These are phyloP conservation scores for Dipodascopsis uninucleata DNA, from an alignment of 805 yeast genomes.

Conservation along the genomic window DNA sequence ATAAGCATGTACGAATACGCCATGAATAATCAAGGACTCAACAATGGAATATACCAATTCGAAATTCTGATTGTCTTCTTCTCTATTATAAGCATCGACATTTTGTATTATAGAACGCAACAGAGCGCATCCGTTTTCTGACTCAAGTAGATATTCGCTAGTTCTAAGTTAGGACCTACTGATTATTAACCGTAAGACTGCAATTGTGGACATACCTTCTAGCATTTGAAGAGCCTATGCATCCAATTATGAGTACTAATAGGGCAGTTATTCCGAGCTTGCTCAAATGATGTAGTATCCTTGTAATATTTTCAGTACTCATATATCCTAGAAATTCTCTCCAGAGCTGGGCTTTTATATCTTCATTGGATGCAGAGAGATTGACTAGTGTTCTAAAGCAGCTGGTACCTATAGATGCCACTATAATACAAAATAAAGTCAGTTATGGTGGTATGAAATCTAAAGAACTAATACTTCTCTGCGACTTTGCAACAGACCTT, in stretches of 20 bases:
- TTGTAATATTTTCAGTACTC: not conserved
- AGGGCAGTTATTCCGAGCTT: slow-evolving; percentile 12
- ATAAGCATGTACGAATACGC: too few relatives aligned
- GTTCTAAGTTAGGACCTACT: too few relatives aligned
- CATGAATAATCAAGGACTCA: slow-evolving; percentile 4
- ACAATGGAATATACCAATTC: slow-evolving; percentile 14
- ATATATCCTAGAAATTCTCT: slow-evolving; percentile 6
- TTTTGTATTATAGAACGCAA: slow-evolving; percentile 2
- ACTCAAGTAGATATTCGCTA: not conserved
- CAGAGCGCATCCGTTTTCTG: slow-evolving; percentile 4
- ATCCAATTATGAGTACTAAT: slow-evolving; percentile 18
- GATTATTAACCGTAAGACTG: too few relatives aligned
- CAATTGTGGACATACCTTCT: slow-evolving; percentile 14
- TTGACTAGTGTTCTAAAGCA: slow-evolving; percentile 15
- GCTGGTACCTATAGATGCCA: slow-evolving; percentile 1
- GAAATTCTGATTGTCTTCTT: slow-evolving; percentile 9
- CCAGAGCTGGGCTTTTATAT: slow-evolving; percentile 5
- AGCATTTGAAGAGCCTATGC: slow-evolving; percentile 8
- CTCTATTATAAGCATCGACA: slow-evolving; percentile 12
- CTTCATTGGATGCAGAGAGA: slow-evolving; percentile 15
- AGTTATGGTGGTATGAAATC: too few relatives aligned
- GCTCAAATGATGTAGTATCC: slow-evolving; percentile 2
- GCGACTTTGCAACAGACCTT: too few relatives aligned
- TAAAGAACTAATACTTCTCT: too few relatives aligned
- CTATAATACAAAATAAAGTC: not conserved